These are phyloP conservation scores for Knufia fluminis DNA, from an alignment of 2,329 filamentous ascomycete genomes.

Conservation along the genomic window DNA sequence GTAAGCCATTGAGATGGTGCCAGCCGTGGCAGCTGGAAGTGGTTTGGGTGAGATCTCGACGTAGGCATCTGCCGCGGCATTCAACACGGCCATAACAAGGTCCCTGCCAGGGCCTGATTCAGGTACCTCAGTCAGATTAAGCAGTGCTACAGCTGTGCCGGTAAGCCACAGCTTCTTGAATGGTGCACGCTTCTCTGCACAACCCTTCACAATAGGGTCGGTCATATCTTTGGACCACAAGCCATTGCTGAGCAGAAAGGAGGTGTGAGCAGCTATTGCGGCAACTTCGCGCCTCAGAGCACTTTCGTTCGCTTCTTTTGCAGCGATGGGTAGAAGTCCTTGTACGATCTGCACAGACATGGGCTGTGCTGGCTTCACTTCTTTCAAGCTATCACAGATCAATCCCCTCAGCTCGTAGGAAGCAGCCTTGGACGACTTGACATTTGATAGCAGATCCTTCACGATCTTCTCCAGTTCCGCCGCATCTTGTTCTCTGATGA, in stretches of 20 bases:
- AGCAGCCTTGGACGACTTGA: slow-evolving; percentile 76
- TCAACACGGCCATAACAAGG: slow-evolving; percentile 43
- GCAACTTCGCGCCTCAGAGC: slow-evolving; percentile 68
- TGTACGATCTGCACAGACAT: slow-evolving; percentile 58
- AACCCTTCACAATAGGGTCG: slow-evolving; percentile 69
- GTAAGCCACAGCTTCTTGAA: slow-evolving; percentile 74
- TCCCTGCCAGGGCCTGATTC: slow-evolving; percentile 33
- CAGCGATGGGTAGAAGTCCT: slow-evolving; percentile 57
- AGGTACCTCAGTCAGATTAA: slow-evolving; percentile 26
- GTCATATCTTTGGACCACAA: slow-evolving; percentile 57
- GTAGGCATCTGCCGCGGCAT: slow-evolving; percentile 55
- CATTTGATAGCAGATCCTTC: slow-evolving; percentile 66
- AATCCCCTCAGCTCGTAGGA: slow-evolving; percentile 75
- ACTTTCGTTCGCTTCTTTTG: slow-evolving; percentile 81
- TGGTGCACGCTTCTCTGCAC: slow-evolving; percentile 72
- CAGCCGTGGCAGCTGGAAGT: slow-evolving; percentile 67
- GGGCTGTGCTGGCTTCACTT: slow-evolving; percentile 50
- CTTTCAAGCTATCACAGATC: slow-evolving; percentile 70
- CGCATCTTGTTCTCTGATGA: slow-evolving; percentile 47
- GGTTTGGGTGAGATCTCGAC: slow-evolving; percentile 72
- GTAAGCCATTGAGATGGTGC: slow-evolving; percentile 70
- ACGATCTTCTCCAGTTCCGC: slow-evolving; percentile 56
- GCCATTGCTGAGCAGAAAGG: slow-evolving; percentile 52
- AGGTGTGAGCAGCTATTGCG: slow-evolving; percentile 58
- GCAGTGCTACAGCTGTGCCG: slow-evolving; percentile 17